Evolutionary conservation across 164 flowering plant genomes (phyloP), one percentile per base, ranked within the genome.

Genomic region (Sextonia rubra): DNA sequence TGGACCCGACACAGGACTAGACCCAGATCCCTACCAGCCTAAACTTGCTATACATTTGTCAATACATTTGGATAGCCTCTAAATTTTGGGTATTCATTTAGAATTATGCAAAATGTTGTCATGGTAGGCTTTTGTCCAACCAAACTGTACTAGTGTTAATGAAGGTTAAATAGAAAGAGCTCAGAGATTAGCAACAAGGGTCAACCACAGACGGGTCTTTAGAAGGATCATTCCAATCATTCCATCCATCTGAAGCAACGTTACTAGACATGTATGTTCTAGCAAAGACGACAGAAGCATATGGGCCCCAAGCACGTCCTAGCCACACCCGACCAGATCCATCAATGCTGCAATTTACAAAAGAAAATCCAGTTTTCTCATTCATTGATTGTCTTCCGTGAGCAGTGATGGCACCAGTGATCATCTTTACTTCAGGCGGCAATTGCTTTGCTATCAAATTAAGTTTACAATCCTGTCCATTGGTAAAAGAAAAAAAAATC

Each of bases 221-320:
- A 26, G 85, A 78, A 64, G 87, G 79, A 29, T 83, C 85, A 44
- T 71, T 77, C 88, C 88, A 86, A 64, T 86, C 84, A 68, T 85
- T 83, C 90, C 90, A 86, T 18, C 90, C 90, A 65, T 81, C 86
- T 0, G 86, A 65, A 62, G 89, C 70, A 8, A 93, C 80, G 30
- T 86, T 79, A 47, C 81, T 78, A 2, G 94, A 79, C 94, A 93
- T 90, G 80, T 81, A 88, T 17, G 93, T 83, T 58, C 73, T 87
- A 0, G 88, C 79, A 70, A 91, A 93, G 26, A 91, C 79, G 3
- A 87, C 92, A 1, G 89, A 80, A 2, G 97, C 87, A 70, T 84
- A 90, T 20, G 79, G 65, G 20, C 92, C 91, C 97, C 97, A 91
- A 32, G 98, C 92, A 71, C 98, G 48, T 2, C 97, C 95, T 3